Conservation (phyloP, 2,329 filamentous ascomycete species). For the Pseudogymnoascus sp. region DNA sequence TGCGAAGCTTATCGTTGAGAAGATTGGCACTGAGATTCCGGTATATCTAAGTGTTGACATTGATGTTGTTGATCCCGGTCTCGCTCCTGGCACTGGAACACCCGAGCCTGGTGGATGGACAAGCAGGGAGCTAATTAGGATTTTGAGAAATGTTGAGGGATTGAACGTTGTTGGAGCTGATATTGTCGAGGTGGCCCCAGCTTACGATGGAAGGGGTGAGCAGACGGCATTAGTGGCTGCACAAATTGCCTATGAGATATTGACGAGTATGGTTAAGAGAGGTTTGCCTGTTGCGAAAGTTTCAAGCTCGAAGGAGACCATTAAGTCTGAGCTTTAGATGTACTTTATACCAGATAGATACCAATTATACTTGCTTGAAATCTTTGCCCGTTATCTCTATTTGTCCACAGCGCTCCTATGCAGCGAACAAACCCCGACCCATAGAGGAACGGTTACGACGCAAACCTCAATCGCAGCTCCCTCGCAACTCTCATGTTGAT, state of each 20-base stretch:
- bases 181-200: conserved; percentile 80
- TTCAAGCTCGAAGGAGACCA: not conserved
- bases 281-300: conserved; percentile 27
- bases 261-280: conserved; percentile 65
- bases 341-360: not conserved
- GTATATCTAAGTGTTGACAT: conserved; percentile 79
- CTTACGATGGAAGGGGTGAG: conserved; percentile 74
- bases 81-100: conserved; percentile 72
- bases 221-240: conserved; percentile 75
- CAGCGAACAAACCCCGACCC: not conserved
- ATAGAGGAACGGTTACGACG: not conserved
- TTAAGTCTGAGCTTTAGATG: not conserved
- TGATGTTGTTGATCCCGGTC: conserved; percentile 66
- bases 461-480: no score
- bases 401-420: not conserved
- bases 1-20: conserved; percentile 59
- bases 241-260: conserved; percentile 77
- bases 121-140: conserved; percentile 75
- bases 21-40: conserved; percentile 65
- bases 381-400: not conserved
- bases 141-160: conserved; percentile 71
- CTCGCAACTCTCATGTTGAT: no score
- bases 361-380: not conserved
- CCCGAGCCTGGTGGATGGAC: conserved; percentile 90
- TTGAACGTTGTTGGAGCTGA: conserved; percentile 85